Base-by-base conservation (phyloP, 2,329 filamentous ascomycete species). In the Septoria petroselini region DNA sequence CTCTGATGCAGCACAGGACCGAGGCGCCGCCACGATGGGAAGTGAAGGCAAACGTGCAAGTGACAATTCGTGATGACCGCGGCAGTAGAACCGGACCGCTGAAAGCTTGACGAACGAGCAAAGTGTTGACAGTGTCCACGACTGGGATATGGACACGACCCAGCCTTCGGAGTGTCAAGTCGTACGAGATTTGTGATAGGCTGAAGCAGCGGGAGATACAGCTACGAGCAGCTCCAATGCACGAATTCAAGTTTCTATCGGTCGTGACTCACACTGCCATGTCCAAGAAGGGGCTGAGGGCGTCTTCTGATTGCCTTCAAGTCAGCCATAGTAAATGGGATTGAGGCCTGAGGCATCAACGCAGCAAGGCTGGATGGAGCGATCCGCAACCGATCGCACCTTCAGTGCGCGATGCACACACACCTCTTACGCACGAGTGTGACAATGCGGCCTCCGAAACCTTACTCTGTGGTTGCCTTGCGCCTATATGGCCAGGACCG, bases 311-410 rank as follows among this genome's bases (percentile, higher is more conserved):
- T 34, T 38, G 42, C 42, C 42, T 19, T 38, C 9, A 9, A 21
- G 34, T 21, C 34, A 38, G 33, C 33, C 17, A 17, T 35, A 7
- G 17, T 15, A 11, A 15, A 21, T 12, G n/a, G 7, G n/a, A n/a
- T 11, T 12, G 12, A 14, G n/a, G 42, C 42, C 42, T 45, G 4
- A 45, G 42, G 31, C 42, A 45, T 17, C 25, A 12, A 5, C 8
- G 25, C 41, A 38, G 42, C 33, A 37, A 45, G 42, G 42, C 42
- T 45, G 42, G 35, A 45, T 21, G 42, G 30, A n/a, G 11, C 9
- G 34, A 38, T 11, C 2, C 12, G n/a, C 33, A 19, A 19, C 7
- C 17, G 7, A 5, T 11, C 3, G 15, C 9, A 6, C 17, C 5
- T 7, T 38, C 11, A 18, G 34, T 18, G n/a, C n/a, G n/a, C n/a